Conservation (phyloP, 176 grass and related monocot genomes). For the Oryza longistaminata region DNA sequence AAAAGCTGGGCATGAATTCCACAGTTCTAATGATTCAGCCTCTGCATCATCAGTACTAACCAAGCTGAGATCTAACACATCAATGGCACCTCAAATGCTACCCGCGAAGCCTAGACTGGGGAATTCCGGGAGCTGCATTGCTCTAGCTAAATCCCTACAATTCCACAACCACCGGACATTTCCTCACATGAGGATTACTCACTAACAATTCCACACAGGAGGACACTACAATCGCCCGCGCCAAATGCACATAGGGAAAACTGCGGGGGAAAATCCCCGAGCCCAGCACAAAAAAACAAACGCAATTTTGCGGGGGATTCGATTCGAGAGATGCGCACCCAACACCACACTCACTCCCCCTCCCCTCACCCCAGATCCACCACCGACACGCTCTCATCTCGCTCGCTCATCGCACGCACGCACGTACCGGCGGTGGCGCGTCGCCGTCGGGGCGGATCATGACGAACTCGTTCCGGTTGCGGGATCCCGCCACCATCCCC, state of each 20-base stretch:
- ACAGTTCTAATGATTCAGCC: background rate
- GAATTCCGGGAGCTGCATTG: background rate
- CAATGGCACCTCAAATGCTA: background rate
- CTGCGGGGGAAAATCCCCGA: background rate
- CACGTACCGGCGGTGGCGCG: conserved; percentile 41
- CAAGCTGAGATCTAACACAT: conserved; percentile 6
- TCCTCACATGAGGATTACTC: background rate
- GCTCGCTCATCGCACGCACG: background rate
- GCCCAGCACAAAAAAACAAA: background rate
- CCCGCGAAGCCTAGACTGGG: background rate
- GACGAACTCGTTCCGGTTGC: conserved; percentile 87
- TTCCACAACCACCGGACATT: background rate
- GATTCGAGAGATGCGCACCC: no score
- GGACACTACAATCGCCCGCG: background rate
- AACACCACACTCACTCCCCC: background rate
- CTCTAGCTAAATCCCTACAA: conserved; percentile 3
- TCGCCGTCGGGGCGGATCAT: conserved; percentile 82
- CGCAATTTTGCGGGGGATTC: background rate
- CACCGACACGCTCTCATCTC: background rate
- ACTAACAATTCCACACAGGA: background rate
- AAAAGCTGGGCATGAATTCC: background rate
- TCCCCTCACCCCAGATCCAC: conserved; percentile 39
- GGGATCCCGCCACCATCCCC: conserved; percentile 79
- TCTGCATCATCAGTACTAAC: background rate
- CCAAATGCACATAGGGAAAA: background rate